phyloP scores from a whole-genome alignment of 805 yeast genomes.

The Myxozyma neotropica region DNA sequence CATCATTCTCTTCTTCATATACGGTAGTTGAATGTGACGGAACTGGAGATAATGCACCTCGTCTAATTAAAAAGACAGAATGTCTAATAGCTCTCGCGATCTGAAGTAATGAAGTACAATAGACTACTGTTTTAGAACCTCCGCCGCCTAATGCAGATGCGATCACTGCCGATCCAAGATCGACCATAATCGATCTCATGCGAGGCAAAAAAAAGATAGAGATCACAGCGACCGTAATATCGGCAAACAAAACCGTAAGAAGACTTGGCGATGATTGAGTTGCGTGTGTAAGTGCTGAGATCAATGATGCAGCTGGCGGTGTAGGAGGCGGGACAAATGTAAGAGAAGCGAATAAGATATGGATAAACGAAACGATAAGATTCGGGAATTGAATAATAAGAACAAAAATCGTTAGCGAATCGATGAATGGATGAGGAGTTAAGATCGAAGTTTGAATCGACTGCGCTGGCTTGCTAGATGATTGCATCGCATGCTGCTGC shows the following conservation, averaged over 20 bases:
- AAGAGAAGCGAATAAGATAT: constrained; percentile 35
- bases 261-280: constrained; percentile 35
- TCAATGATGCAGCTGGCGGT: constrained; percentile 17
- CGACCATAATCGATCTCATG: constrained; percentile 30
- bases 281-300: constrained; percentile 32
- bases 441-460: constrained; percentile 31
- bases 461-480: neutral
- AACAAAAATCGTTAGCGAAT: constrained; percentile 42
- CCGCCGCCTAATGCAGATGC: constrained; percentile 42
- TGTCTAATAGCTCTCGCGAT: constrained; percentile 34
- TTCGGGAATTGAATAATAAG: constrained; percentile 42
- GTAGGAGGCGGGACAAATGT: constrained; percentile 34
- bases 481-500: neutral
- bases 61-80: constrained; percentile 26
- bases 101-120: constrained; percentile 39
- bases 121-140: constrained; percentile 41
- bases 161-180: constrained; percentile 36
- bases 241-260: constrained; percentile 39
- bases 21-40: constrained; percentile 1
- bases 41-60: constrained; percentile 21
- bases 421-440: constrained; percentile 41
- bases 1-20: neutral
- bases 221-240: constrained; percentile 38
- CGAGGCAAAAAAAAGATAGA: constrained; percentile 34
- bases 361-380: constrained; percentile 37